phyloP scores from a whole-genome alignment of 176 grass and related monocot species.

The Carex pumila region DNA sequence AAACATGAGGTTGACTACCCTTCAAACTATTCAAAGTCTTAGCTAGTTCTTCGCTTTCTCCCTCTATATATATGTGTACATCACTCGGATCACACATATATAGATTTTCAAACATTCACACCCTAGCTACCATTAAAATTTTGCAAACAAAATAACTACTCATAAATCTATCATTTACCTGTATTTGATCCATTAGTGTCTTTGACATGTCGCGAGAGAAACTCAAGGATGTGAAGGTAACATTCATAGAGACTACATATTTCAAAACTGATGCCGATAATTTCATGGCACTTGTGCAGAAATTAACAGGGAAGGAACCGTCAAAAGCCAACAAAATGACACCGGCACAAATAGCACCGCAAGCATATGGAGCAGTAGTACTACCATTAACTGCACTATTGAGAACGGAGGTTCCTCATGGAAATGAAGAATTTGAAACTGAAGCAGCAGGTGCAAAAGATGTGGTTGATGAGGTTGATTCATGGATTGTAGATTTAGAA shows the following conservation, averaged over 20 bases:
- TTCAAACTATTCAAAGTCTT: not conserved
- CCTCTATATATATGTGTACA: not conserved
- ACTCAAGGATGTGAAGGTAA: not conserved
- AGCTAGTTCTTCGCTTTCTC: not conserved
- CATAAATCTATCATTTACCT: not conserved
- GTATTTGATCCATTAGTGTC: not conserved
- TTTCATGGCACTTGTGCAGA: not conserved
- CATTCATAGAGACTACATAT: not conserved
- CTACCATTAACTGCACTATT: not conserved
- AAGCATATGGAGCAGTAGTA: not conserved
- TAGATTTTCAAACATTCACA: not conserved
- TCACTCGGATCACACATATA: not conserved
- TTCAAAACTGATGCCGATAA: not conserved
- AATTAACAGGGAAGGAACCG: slow-evolving; percentile 5
- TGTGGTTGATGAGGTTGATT: not conserved
- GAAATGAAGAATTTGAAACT: not conserved
- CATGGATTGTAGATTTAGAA: not conserved
- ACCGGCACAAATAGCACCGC: not conserved
- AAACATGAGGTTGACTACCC: not conserved
- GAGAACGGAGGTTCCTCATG: not conserved
- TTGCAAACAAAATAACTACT: not conserved
- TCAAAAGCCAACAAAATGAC: not conserved
- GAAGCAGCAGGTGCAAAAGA: not conserved
- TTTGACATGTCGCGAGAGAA: not conserved
- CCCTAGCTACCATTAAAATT: not conserved